phyloP scores from a whole-genome alignment of 2,329 filamentous ascomycete genomes.

The Ilyonectria mors-panacis region DNA sequence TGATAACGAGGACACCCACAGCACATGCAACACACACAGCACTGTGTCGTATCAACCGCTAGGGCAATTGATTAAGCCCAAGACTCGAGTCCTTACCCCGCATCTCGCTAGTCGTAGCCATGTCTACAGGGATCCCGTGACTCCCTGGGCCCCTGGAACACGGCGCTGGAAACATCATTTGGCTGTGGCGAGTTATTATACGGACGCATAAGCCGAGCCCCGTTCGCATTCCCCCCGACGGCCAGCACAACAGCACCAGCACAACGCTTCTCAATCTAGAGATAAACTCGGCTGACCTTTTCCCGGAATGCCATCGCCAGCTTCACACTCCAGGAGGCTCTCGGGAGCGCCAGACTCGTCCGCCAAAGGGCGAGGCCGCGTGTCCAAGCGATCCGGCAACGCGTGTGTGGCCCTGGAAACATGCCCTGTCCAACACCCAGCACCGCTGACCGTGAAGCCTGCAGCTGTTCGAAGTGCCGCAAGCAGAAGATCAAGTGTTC shows the following conservation, averaged over 20 bases:
- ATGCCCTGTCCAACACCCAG: neutral
- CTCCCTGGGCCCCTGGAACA: neutral
- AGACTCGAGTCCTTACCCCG: conserved; percentile 25
- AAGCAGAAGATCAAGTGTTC: conserved; percentile 55
- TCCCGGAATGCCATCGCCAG: conserved; percentile 36
- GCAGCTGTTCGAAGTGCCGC: conserved; percentile 49
- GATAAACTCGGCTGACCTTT: too few species aligned
- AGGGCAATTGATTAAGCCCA: conserved; percentile 8
- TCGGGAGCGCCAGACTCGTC: conserved; percentile 30
- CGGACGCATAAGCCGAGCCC: neutral
- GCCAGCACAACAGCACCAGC: neutral
- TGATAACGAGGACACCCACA: neutral
- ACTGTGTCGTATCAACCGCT: neutral
- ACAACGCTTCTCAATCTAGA: neutral
- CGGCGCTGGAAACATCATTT: neutral
- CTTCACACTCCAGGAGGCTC: conserved; percentile 37
- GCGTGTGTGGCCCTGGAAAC: conserved; percentile 36
- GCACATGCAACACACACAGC: too few species aligned
- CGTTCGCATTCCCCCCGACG: neutral
- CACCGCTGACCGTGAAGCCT: conserved; percentile 2
- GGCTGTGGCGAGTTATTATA: neutral
- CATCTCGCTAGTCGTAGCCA: conserved; percentile 27
- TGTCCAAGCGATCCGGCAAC: conserved; percentile 47
- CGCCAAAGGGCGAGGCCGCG: conserved; percentile 35
- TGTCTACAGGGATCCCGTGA: neutral